These are phyloP conservation scores for Leccinum disarticulatum DNA, from an alignment of 768 basidiomycete genomes.

Conservation along the genomic window DNA sequence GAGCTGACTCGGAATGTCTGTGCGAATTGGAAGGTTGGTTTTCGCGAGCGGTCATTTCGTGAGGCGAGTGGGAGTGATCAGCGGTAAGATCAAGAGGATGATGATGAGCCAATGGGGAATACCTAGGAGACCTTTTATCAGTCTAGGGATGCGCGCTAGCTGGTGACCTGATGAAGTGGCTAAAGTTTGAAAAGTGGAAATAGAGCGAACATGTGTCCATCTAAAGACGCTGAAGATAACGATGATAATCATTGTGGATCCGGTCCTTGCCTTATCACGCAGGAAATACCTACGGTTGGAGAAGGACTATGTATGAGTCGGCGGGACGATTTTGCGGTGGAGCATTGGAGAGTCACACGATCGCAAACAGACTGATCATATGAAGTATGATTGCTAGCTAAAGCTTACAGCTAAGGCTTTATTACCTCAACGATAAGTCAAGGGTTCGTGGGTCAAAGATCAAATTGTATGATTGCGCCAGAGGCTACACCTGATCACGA, in stretches of 20 bases:
- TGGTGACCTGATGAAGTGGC: conserved; percentile 7
- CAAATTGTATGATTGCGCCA: not conserved
- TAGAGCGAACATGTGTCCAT: conserved; percentile 4
- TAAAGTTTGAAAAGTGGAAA: conserved; percentile 9
- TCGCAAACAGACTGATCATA: not conserved
- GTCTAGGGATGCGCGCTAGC: conserved; percentile 9
- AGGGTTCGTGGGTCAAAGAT: not conserved
- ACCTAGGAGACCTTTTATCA: conserved; percentile 16
- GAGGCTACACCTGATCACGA: not conserved
- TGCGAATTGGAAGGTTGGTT: not conserved
- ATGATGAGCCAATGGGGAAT: not conserved
- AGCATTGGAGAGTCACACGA: not conserved
- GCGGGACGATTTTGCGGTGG: not conserved
- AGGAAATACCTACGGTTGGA: conserved; percentile 1
- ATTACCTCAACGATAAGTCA: not conserved
- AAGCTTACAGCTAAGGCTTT: not conserved
- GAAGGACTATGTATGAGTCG: too few species aligned
- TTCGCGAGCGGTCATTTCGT: not conserved
- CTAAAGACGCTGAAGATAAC: conserved; percentile 19
- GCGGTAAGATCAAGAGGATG: not conserved
- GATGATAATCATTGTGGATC: not conserved
- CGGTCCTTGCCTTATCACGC: not conserved
- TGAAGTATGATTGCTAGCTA: not conserved
- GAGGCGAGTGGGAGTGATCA: not conserved
- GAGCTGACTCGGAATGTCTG: not conserved